phyloP scores from a whole-genome alignment of 805 yeast genomes.

The Lipomyces oligophaga region DNA sequence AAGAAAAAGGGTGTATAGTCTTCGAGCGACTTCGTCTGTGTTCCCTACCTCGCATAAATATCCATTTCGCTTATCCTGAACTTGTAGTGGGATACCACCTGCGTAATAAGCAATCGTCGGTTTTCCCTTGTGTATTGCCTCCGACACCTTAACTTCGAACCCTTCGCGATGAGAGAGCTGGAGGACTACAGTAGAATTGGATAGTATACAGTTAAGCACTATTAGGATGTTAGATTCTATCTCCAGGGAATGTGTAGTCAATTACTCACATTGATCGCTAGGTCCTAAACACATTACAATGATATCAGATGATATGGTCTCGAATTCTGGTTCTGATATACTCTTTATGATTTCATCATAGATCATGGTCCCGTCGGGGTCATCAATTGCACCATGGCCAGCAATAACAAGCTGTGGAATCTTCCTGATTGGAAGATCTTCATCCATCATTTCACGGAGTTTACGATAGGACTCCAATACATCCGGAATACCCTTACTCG shows the following conservation, averaged over 20 bases:
- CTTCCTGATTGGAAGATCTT: constrained; percentile 25
- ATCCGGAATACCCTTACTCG: constrained; percentile 29
- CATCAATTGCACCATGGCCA: constrained; percentile 28
- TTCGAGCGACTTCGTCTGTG: constrained; percentile 19
- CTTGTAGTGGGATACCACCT: constrained; percentile 26
- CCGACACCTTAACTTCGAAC: constrained; percentile 29
- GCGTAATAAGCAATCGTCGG: constrained; percentile 24
- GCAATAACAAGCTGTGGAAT: constrained; percentile 29
- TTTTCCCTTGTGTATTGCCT: constrained; percentile 28
- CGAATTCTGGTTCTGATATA: constrained; percentile 14
- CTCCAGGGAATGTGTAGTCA: not conserved
- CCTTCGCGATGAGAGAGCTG: constrained; percentile 29
- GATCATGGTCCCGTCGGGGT: constrained; percentile 26
- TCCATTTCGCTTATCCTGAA: constrained; percentile 19
- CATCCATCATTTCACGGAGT: constrained; percentile 24
- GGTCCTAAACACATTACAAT: constrained; percentile 26
- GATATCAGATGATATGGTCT: constrained; percentile 19
- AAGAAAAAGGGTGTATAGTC: constrained; percentile 15
- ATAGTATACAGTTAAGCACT: constrained; percentile 24
- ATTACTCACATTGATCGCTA: constrained; percentile 22
- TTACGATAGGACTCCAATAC: constrained; percentile 24
- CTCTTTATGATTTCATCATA: constrained; percentile 19
- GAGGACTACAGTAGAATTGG: constrained; percentile 23
- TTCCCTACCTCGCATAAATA: constrained; percentile 22
- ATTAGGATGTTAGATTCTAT: not conserved